Evolutionary conservation across 306 rosid genomes (phyloP).

Genomic region (Lathyrus sativus): DNA sequence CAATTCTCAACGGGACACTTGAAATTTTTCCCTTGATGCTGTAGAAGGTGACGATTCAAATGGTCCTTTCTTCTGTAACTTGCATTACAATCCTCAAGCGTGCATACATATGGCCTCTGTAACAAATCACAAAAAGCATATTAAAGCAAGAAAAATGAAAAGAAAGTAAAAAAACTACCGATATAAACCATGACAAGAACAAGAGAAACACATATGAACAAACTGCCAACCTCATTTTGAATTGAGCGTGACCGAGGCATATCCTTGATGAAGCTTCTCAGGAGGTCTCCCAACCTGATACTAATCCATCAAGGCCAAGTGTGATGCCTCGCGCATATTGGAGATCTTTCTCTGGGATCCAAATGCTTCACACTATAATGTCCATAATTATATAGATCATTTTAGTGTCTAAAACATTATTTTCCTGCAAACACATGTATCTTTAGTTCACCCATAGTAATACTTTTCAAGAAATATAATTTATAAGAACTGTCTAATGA

Average conservation of each 20-base stretch:
- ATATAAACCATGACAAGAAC: background rate
- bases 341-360: constrained; percentile 72
- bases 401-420: constrained; percentile 40
- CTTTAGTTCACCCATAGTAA: constrained; percentile 40
- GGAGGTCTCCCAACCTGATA: constrained; percentile 97
- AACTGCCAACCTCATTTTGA: constrained; percentile 58
- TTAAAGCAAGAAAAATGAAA: background rate
- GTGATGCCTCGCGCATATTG: constrained; percentile 83
- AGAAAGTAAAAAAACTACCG: no score
- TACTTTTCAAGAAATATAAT: background rate
- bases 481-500: background rate
- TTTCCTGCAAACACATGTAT: constrained; percentile 63
- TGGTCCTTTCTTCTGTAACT: constrained; percentile 90
- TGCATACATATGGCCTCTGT: constrained; percentile 70
- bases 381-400: constrained; percentile 31
- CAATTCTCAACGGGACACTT: constrained; percentile 71
- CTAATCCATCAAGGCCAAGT: constrained; percentile 74
- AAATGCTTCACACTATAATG: constrained; percentile 84
- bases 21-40: constrained; percentile 62
- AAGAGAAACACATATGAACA: constrained; percentile 31
- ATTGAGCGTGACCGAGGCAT: constrained; percentile 72
- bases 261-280: constrained; percentile 91
- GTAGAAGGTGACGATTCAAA: constrained; percentile 72
- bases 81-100: constrained; percentile 59
- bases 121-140: constrained; percentile 6